A percentile compares a stretch with the other conserved stretches of the same genome.
phyloP scores from a whole-genome alignment of 371 early-diverging fungal genomes.

The Saksenaea vasiformis region DNA sequence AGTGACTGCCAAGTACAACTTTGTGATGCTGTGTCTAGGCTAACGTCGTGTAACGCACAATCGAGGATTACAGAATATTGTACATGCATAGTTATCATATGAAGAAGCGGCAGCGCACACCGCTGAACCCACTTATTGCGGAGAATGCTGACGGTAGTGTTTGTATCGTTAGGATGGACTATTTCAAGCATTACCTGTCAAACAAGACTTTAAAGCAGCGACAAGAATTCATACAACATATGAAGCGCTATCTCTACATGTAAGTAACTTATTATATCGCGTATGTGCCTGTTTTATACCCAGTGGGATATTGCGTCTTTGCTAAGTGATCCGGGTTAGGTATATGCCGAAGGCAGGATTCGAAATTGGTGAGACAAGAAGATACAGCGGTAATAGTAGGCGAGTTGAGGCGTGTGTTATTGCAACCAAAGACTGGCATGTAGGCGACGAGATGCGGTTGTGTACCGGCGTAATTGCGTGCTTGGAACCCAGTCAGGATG shows the following conservation, averaged over 20 bases:
- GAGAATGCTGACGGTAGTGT: background rate
- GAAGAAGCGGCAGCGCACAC: background rate
- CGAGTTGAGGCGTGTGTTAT: conserved; percentile 85
- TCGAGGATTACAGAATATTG: background rate
- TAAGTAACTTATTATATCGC: conserved; percentile 26
- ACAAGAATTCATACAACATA: conserved; percentile 46
- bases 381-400: conserved; percentile 69
- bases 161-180: conserved; percentile 35
- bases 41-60: background rate
- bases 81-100: background rate
- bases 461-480: conserved; percentile 81
- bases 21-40: too few relatives aligned
- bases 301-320: conserved; percentile 10
- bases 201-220: conserved; percentile 29
- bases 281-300: conserved; percentile 23
- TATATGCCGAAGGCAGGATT: conserved; percentile 86
- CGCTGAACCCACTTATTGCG: background rate
- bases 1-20: too few relatives aligned
- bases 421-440: conserved; percentile 73
- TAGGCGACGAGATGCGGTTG: conserved; percentile 75
- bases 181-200: conserved; percentile 38
- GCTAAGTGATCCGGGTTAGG: conserved; percentile 58
- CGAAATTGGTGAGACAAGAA: conserved; percentile 72
- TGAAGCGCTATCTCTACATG: conserved; percentile 55
- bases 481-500: conserved; percentile 72